Evolutionary conservation across 352 stramenopile species (phyloP).

Genomic region (Phytopythium cucurbitacearum): DNA sequence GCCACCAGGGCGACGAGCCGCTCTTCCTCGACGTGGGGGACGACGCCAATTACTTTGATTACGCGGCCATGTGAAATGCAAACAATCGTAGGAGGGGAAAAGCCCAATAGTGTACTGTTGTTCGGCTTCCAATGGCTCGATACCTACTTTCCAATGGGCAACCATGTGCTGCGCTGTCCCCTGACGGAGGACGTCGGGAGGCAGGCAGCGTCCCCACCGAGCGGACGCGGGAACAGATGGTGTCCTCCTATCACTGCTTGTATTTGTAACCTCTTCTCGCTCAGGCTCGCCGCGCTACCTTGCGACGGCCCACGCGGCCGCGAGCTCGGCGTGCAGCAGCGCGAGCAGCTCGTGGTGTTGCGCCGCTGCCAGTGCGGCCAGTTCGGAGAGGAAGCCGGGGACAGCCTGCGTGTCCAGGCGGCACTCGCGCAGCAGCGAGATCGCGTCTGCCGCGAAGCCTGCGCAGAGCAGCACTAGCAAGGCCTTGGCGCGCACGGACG

Average conservation of each 20-base stretch:
- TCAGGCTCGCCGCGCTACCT: not conserved
- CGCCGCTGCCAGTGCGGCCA: constrained; percentile 8
- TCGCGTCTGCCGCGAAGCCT: constrained; percentile 13
- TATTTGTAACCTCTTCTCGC: not conserved
- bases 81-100: too few species aligned
- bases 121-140: too few species aligned
- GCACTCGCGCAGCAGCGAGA: constrained; percentile 16
- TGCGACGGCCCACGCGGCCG: constrained; percentile 3
- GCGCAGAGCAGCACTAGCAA: constrained; percentile 9
- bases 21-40: constrained; percentile 42
- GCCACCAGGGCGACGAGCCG: constrained; percentile 24
- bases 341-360: constrained; percentile 6
- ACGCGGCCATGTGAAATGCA: constrained; percentile 33
- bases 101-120: too few species aligned
- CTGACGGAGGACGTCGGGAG: too few species aligned
- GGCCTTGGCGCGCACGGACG: not conserved
- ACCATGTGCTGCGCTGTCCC: too few species aligned
- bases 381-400: constrained; percentile 7
- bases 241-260: not conserved
- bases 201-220: too few species aligned
- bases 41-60: constrained; percentile 32
- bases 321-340: constrained; percentile 10
- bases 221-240: too few species aligned
- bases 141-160: too few species aligned
- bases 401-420: constrained; percentile 6